Evolutionary conservation across 306 rosid genomes (phyloP).

Genomic region (Abrus precatorius): DNA sequence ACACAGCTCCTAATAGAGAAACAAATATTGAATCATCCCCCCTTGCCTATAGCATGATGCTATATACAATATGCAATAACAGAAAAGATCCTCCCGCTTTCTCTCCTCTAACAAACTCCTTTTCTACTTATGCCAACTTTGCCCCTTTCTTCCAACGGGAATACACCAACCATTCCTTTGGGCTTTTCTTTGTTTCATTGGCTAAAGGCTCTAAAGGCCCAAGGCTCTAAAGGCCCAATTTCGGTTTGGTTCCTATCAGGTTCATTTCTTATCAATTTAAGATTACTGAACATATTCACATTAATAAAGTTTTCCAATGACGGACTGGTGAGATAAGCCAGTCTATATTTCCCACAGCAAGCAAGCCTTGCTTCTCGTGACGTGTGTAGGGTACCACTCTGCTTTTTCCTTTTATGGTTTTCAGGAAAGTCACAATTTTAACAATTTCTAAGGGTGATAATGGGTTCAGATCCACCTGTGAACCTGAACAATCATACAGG

Average conservation of each 20-base stretch:
- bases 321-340: not conserved
- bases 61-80: too few relatives aligned
- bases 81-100: too few relatives aligned
- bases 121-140: too few relatives aligned
- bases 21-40: too few relatives aligned
- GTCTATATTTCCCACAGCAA: not conserved
- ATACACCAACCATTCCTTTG: too few relatives aligned
- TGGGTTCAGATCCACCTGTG: not conserved
- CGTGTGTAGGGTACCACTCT: not conserved
- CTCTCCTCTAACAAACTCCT: too few relatives aligned
- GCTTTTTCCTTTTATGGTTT: not conserved
- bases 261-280: not conserved
- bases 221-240: too few relatives aligned
- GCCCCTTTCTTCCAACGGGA: too few relatives aligned
- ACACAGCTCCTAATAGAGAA: too few relatives aligned
- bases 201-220: too few relatives aligned
- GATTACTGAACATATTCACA: not conserved
- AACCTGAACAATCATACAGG: not conserved
- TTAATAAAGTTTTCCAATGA: not conserved
- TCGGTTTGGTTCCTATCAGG: not conserved
- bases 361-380: slow-evolving; percentile 6
- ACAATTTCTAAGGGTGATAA: not conserved
- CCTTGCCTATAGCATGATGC: too few relatives aligned
- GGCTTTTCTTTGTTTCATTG: too few relatives aligned
- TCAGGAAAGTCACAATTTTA: not conserved